Base-by-base conservation (phyloP, 768 basidiomycete genomes). In the Lactifluus pinguis region DNA sequence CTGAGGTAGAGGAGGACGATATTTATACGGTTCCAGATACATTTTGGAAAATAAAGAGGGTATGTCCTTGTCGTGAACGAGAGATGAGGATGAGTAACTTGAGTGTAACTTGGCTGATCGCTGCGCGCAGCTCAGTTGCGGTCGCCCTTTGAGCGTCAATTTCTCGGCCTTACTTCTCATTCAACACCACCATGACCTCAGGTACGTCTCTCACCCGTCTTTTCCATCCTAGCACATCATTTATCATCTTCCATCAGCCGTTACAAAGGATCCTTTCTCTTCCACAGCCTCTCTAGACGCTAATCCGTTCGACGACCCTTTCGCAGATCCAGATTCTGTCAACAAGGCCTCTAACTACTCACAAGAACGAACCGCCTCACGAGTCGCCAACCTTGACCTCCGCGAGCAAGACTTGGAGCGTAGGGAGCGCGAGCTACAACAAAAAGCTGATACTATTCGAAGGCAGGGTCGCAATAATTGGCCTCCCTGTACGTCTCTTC, bases 261-360 rank as follows among this genome's bases (percentile, higher is more conserved):
- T 66, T 66, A 78, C 77, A 50, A 80, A 88, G 70, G 92, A 93
- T 66, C 91, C 91, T 0, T 93, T 93, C 73, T 85, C 89, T 9
- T 92, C 90, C 10, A 83, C 86, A 15, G 83, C 89, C 68, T 89
- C 89, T 3, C 85, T 93, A 53, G 92, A 92, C 70, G 78, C 83
- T 57, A 95, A 95, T 72, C 92, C 92, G 2, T 95, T 95, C 70
- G 91, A 92, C 67, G 92, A 95, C 80, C 89, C 89, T 36, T 68
- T 76, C n/a, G 72, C 79, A 2, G 66, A 72, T 55, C 71, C 75
- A 21, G 60, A 59, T 19, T 57, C 66, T 8, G 34, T 44, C 52
- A 65, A 51, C 52, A 67, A 57, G 38, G 57, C 58, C 29, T 49
- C 61, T 55, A 66, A 55, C 55, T 61, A 57, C 59, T 63, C 69